Evolutionary conservation across 352 stramenopile genomes (phyloP).

Genomic region (Phytophthora pisi): DNA sequence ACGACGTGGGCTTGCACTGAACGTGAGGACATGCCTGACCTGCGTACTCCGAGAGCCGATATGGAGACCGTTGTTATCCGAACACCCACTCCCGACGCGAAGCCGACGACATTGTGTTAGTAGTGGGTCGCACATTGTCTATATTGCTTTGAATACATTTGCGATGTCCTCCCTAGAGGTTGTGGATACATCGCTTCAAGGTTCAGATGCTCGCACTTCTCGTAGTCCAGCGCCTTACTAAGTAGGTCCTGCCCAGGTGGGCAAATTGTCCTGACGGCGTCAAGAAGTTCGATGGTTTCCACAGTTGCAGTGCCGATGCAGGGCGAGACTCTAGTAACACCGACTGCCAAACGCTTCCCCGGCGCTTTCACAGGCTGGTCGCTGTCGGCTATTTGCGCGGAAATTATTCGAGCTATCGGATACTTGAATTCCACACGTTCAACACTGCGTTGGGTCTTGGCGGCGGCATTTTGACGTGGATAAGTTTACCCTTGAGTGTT

Average conservation of each 20-base stretch:
- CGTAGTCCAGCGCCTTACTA: no score
- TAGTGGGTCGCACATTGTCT: neutral
- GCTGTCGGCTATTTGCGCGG: neutral
- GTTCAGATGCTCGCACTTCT: no score
- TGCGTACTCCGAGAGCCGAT: neutral
- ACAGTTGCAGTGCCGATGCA: neutral
- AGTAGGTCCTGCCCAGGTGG: no score
- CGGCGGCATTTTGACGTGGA: neutral
- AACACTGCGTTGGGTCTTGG: neutral
- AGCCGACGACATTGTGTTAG: conserved; percentile 3
- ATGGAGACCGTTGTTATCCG: conserved; percentile 15
- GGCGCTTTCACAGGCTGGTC: neutral
- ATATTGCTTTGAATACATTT: neutral
- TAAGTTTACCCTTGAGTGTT: neutral
- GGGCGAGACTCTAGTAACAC: neutral
- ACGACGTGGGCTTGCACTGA: conserved; percentile 27
- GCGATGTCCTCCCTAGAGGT: neutral
- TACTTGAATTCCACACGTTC: conserved; percentile 6
- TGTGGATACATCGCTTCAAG: neutral
- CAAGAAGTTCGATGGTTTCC: neutral
- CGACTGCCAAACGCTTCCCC: neutral
- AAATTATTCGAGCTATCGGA: neutral
- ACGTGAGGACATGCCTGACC: conserved; percentile 5
- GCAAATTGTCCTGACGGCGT: no score
- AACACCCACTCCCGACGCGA: conserved; percentile 8